Base-by-base conservation (phyloP, 2,329 filamentous ascomycete species). In the Orbilia ellipsospora region DNA sequence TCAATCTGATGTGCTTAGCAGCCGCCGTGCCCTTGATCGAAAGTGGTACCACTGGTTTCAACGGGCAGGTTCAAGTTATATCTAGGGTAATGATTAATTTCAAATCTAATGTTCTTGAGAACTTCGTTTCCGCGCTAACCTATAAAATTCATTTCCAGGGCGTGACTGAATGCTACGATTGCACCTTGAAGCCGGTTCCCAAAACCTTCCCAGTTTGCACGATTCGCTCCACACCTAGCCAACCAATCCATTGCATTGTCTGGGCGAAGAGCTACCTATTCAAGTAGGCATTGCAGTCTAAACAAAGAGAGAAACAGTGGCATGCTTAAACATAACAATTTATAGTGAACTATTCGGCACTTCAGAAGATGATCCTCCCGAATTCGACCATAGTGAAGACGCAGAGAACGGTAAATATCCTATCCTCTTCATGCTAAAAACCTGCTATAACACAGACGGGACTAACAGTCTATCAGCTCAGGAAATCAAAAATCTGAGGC, bases 241-340 rank as follows among this genome's bases (percentile, higher is more conserved):
- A 98, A 80, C 92, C 94, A 0, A 98, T 99, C 51, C 95, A 99
- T 83, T 98, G 95, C 84, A 99, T 99, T 77, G 94, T 99, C 1
- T 99, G 95, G 95, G 94, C 88, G 18, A 99, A 98, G 84, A 97
- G 93, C 82, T 99, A 98, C 82, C 86, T 99, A 7, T 88, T 99
- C 75, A 95, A 93, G 86, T 85, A 48, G 5, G 44, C 44, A n/a
- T 13, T 48, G 31, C 31, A 36, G 8, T 36, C 5, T 36, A 36
- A 7, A 10, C 5, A 6, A 36, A 36, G 31, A 36, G 31, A 36
- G 10, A 36, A 36, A 36, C 7, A 18, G 1, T 13, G 44, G 16
- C 44, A 6, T n/a, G 16, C 13, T 48, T 18, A 15, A 48, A n/a
- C 16, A 18, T 74, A 83, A 64, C 6, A 23, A 23, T 23, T 16